These are phyloP conservation scores for Floccularia luteovirens DNA, from an alignment of 768 basidiomycete species.

Conservation along the genomic window DNA sequence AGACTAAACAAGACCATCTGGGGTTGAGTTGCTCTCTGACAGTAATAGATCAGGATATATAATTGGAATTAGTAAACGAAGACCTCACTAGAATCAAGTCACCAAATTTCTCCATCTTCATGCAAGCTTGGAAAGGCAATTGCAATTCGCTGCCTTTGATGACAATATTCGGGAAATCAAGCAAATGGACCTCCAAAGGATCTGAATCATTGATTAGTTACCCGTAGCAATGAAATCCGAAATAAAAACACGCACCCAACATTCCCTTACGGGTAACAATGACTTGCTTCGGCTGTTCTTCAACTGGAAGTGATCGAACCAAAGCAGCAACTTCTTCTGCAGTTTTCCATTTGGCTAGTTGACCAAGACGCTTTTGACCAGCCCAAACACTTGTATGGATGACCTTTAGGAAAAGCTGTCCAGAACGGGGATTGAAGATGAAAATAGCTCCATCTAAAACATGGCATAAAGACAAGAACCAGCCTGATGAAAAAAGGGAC, in stretches of 20 bases:
- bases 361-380: conserved; percentile 98
- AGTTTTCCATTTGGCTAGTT: conserved; percentile 99
- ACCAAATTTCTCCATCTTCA: conserved; percentile 99
- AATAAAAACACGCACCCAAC: conserved; percentile 55
- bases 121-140: conserved; percentile 98
- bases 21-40: conserved; percentile 88
- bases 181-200: conserved; percentile 94
- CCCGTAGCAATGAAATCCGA: background rate
- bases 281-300: conserved; percentile 99
- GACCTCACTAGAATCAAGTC: conserved; percentile 77
- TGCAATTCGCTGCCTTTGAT: conserved; percentile 99
- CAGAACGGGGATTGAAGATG: conserved; percentile 99
- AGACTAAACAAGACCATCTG: conserved; percentile 99
- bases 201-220: conserved; percentile 30
- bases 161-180: conserved; percentile 99
- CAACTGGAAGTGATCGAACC: conserved; percentile 96
- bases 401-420: conserved; percentile 96
- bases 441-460: conserved; percentile 84
- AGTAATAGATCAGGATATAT: conserved; percentile 5
- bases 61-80: background rate
- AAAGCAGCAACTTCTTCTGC: conserved; percentile 99
- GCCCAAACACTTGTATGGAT: conserved; percentile 99
- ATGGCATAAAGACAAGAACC: conserved; percentile 6
- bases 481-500: conserved; percentile 14
- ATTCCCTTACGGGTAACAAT: conserved; percentile 99